Percentiles rank a stretch among this genome's conserved stretches.
phyloP scores from a whole-genome alignment of 2,329 filamentous ascomycete genomes.

The Colletotrichum graminicola region DNA sequence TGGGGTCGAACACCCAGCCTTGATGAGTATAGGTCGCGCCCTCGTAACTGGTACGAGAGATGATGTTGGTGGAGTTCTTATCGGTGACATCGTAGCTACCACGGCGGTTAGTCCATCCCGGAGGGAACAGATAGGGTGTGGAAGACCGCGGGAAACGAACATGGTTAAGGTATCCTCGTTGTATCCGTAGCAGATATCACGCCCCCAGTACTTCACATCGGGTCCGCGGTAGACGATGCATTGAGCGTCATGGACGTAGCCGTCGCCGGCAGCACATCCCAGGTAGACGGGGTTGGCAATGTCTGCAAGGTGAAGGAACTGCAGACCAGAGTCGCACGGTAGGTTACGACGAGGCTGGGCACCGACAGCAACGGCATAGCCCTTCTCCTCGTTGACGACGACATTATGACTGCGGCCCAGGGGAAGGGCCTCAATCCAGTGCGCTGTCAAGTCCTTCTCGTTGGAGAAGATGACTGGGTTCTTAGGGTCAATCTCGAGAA shows the following conservation, averaged over 20 bases:
- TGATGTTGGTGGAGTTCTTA: slow-evolving; percentile 59
- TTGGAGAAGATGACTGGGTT: slow-evolving; percentile 48
- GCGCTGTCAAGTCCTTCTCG: slow-evolving; percentile 47
- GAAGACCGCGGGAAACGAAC: slow-evolving; percentile 6
- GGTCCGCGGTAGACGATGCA: slow-evolving; percentile 68
- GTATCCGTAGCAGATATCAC: slow-evolving; percentile 69
- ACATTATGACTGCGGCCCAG: slow-evolving; percentile 61
- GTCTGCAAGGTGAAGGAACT: slow-evolving; percentile 69
- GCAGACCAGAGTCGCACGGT: slow-evolving; percentile 63
- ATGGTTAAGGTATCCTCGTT: slow-evolving; percentile 66
- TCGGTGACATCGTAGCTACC: slow-evolving; percentile 63
- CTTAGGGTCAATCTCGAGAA: slow-evolving; percentile 56
- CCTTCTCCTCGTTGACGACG: slow-evolving; percentile 59
- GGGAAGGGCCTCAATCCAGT: slow-evolving; percentile 49
- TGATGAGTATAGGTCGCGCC: slow-evolving; percentile 71
- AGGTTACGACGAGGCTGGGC: slow-evolving; percentile 53
- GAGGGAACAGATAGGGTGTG: accelerated
- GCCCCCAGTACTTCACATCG: slow-evolving; percentile 59
- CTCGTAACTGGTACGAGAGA: slow-evolving; percentile 65
- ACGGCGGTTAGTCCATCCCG: not conserved
- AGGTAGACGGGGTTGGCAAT: slow-evolving; percentile 65
- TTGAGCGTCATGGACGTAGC: slow-evolving; percentile 72
- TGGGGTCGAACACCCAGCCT: slow-evolving; percentile 63
- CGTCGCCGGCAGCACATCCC: slow-evolving; percentile 66
- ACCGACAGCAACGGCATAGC: slow-evolving; percentile 60